Base-by-base conservation (phyloP, 352 stramenopile genomes). In the Phytopythium delawarense region DNA sequence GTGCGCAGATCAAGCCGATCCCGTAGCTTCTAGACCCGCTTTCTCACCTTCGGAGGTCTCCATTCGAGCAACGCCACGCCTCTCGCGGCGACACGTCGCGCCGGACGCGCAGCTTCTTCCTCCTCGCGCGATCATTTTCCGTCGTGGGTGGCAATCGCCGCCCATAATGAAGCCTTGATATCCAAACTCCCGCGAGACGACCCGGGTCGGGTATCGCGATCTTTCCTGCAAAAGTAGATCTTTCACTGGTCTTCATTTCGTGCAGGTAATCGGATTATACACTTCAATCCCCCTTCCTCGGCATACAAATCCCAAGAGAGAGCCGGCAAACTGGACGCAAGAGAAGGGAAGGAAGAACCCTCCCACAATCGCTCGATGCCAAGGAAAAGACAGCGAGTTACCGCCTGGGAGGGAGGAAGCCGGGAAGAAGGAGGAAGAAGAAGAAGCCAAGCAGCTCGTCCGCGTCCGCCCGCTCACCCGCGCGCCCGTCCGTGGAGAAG, bases 1-100 rank as follows among this genome's bases (percentile, higher is more conserved):
- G 61, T 7, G 28, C 42, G 16, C 61, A 99, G 79, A 95, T 98
- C 69, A 98, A 97, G 65, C 94, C 94, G 20, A 98, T 98, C 74
- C 91, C 91, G 48, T 96, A 88, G 65, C n/a, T 23, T 48, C 15
- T 59, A 35, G 53, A 35, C 21, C 35, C 12, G 16, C n/a, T 12
- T 13, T 25, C 21, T 21, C 21, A 2, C 32, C 0, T 16, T 11
- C 18, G 25, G 28, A 56, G 30, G 30, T n/a, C 48, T 34, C 23
- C 23, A n/a, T 28, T 34, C 23, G 23, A 52, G 46, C 34, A 52
- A 52, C 35, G 23, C 12, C 32, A 18, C 1, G 12, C 12, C 23
- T 11, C 46, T n/a, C 13, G 46, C 15, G 23, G 13, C 8, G n/a
- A 18, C 6, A 3, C 7, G 21, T 30, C 18, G n/a, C 15, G 49